Conservation (phyloP, 1,139 yeast genomes). For the Hansenula anomala region DNA sequence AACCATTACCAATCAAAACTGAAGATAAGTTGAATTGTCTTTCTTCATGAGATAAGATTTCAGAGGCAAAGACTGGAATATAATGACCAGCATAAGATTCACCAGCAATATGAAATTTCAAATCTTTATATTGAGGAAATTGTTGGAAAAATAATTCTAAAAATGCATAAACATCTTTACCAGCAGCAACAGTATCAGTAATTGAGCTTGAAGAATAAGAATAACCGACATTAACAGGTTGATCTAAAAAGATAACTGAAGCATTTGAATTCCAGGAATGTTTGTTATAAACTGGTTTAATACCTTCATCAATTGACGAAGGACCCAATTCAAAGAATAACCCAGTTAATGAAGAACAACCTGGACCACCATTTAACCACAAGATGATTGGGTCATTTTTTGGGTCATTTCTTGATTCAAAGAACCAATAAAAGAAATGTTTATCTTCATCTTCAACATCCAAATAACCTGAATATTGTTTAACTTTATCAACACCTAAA, state of each 20-base stretch:
- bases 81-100: conserved; percentile 99
- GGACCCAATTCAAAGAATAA: conserved; percentile 90
- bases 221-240: conserved; percentile 92
- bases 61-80: conserved; percentile 89
- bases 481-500: conserved; percentile 72
- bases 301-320: conserved; percentile 58
- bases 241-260: conserved; percentile 86
- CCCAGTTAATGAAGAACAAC: conserved; percentile 90
- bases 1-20: conserved; percentile 91
- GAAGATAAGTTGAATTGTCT: conserved; percentile 83
- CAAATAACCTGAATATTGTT: conserved; percentile 84
- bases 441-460: conserved; percentile 82
- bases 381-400: conserved; percentile 75
- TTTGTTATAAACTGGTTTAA: conserved; percentile 73
- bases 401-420: conserved; percentile 89
- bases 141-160: conserved; percentile 84
- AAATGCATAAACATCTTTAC: conserved; percentile 89
- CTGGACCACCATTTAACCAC: conserved; percentile 93
- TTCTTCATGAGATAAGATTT: conserved; percentile 73
- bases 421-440: conserved; percentile 82
- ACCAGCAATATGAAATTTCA: conserved; percentile 92
- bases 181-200: conserved; percentile 81
- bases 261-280: conserved; percentile 88
- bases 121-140: conserved; percentile 74
- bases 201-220: conserved; percentile 66